Conservation (phyloP, 345 rosid species). For the Citrus maxima region DNA sequence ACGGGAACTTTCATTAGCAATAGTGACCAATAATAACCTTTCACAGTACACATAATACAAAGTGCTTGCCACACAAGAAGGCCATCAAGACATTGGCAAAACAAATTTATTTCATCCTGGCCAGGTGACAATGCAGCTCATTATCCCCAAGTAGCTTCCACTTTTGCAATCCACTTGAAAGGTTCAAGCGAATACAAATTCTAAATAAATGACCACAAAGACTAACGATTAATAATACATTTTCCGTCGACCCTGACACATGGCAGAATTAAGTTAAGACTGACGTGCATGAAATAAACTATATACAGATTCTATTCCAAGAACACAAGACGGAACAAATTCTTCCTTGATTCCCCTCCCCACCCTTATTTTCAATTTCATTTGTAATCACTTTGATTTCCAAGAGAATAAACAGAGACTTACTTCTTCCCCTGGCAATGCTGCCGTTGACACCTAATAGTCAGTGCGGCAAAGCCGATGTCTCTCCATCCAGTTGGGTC, state of each 20-base stretch:
- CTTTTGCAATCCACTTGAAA: conserved; percentile 11
- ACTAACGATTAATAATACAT: conserved; percentile 8
- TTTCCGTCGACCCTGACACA: background rate
- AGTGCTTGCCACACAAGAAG: background rate
- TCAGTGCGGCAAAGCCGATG: background rate
- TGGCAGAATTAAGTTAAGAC: background rate
- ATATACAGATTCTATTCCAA: conserved; percentile 6
- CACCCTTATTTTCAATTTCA: background rate
- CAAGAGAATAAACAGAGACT: background rate
- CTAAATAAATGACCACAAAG: background rate
- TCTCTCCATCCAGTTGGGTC: background rate
- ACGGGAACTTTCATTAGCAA: too few species aligned
- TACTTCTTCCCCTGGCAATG: background rate
- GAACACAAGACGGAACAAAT: background rate
- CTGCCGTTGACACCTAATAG: background rate
- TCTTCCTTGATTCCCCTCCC: conserved; percentile 2
- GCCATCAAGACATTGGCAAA: background rate
- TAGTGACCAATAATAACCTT: too few species aligned
- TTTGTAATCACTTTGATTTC: background rate
- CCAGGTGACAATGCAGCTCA: background rate
- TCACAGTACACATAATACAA: too few species aligned
- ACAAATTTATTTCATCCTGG: conserved; percentile 6
- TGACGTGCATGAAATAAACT: background rate
- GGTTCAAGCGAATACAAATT: background rate
- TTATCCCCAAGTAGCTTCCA: background rate